Base-by-base conservation (phyloP, 495 filamentous ascomycete species). In the Usnea hakonensis region DNA sequence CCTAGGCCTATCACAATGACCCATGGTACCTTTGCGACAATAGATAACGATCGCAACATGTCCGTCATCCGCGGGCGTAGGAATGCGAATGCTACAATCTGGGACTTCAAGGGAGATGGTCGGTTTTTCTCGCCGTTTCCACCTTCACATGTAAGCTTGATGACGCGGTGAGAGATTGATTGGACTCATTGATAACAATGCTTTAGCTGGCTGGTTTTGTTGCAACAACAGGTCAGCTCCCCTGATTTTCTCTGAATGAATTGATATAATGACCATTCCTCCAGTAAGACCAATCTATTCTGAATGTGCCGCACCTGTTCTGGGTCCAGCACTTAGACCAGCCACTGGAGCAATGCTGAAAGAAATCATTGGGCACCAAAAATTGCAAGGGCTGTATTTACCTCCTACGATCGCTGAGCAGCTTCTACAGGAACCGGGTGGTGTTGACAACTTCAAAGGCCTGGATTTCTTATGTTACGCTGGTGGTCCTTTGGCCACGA, bases 11-110 rank as follows among this genome's bases (percentile, higher is more conserved):
- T 74, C 32, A 44, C 55, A 40, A 65, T 67, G 37, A 71, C 65
- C 2, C 67, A 74, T 55, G 68, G 58, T 5, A 60, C 63, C 2
- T 67, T 65, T 14, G 70, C 72, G 10, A 65, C 67, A 16, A 63
- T 64, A 4, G 71, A 73, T 46, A 72, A 69, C 35, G 71, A 73
- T 60, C 64, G 68, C 17, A 69, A 70, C 19, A 50, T 72, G 1
- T 64, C 67, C 0, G 63, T 61, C 4, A 65, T 71, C 21, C n/a
- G 64, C 10, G 71, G 70, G 8, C 64, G 71, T 35, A 58, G 50
- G 16, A 68, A 70, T 46, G 67, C 66, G 23, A 68, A 71, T 55
- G 50, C 57, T 7, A 43, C 60, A 5, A 44, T 64, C 28, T 72
- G 67, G 52, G 60, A 68, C 50, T 73, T 72, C 53, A 44, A 56